A percentile compares a stretch with the other conserved stretches of the same genome.
phyloP scores from a whole-genome alignment of 2,329 filamentous ascomycete species.

The Fusarium stilboides region DNA sequence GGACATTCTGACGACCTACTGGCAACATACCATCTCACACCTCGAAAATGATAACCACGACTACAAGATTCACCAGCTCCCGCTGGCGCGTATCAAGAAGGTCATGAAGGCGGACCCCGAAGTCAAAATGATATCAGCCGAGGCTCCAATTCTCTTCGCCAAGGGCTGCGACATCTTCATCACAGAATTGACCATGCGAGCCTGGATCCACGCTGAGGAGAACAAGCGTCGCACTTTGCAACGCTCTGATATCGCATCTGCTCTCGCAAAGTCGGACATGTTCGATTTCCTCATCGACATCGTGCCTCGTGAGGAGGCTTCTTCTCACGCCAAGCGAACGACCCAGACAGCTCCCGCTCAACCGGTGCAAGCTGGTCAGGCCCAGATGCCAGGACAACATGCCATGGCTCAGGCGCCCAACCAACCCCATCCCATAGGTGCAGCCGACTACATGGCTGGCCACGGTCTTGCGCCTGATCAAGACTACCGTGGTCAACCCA shows the following conservation, averaged over 20 bases:
- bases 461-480: conserved; percentile 78
- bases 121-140: conserved; percentile 99
- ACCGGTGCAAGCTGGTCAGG: conserved; percentile 64
- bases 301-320: conserved; percentile 93
- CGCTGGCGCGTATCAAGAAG: conserved; percentile 98
- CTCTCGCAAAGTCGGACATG: conserved; percentile 98
- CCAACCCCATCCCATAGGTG: conserved; percentile 72
- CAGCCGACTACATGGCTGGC: conserved; percentile 74
- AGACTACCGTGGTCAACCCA: conserved; percentile 84
- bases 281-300: conserved; percentile 99
- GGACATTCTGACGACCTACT: conserved; percentile 98
- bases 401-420: conserved; percentile 69
- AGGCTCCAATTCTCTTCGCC: conserved; percentile 96
- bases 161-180: conserved; percentile 99
- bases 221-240: conserved; percentile 98
- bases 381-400: conserved; percentile 68
- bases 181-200: conserved; percentile 98
- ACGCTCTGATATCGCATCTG: conserved; percentile 95
- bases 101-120: conserved; percentile 99
- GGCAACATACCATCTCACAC: conserved; percentile 98
- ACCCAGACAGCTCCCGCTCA: conserved; percentile 63
- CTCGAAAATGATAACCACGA: conserved; percentile 96
- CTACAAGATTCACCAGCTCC: conserved; percentile 98
- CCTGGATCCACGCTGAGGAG: conserved; percentile 99
- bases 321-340: conserved; percentile 85